These are phyloP conservation scores for Daldinia childiae DNA, from an alignment of 495 filamentous ascomycete species.

Conservation along the genomic window DNA sequence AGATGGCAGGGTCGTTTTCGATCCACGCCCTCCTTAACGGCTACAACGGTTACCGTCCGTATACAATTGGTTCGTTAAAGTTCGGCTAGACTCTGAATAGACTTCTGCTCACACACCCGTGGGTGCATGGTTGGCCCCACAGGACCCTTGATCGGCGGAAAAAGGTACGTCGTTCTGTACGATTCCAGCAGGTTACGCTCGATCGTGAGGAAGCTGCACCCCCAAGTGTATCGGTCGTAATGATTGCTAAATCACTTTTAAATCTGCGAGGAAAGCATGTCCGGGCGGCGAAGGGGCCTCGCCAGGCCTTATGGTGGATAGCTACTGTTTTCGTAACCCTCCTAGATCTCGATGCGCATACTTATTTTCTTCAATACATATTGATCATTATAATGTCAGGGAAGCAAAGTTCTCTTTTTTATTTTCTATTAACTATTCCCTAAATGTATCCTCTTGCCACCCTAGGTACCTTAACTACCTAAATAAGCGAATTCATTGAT, in stretches of 20 bases:
- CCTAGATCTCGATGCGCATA: constrained; percentile 1
- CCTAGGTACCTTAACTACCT: background rate
- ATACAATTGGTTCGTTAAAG: background rate
- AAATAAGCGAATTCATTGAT: background rate
- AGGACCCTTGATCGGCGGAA: constrained; percentile 12
- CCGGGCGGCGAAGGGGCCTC: background rate
- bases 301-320: background rate
- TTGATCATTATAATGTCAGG: background rate
- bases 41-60: background rate
- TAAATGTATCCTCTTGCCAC: background rate
- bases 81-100: background rate
- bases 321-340: background rate
- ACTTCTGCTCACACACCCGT: background rate
- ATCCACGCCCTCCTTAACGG: background rate
- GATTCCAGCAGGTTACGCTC: constrained; percentile 15
- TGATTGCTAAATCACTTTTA: constrained; percentile 10
- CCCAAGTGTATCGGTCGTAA: constrained; percentile 7
- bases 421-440: background rate
- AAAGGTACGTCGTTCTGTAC: constrained; percentile 10
- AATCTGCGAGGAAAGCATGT: background rate
- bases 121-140: background rate
- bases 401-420: background rate
- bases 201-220: constrained; percentile 10
- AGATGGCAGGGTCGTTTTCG: background rate
- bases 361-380: background rate